Evolutionary conservation across 192 early-diverging fungal species (phyloP).

Genomic region (Backusella westeae): DNA sequence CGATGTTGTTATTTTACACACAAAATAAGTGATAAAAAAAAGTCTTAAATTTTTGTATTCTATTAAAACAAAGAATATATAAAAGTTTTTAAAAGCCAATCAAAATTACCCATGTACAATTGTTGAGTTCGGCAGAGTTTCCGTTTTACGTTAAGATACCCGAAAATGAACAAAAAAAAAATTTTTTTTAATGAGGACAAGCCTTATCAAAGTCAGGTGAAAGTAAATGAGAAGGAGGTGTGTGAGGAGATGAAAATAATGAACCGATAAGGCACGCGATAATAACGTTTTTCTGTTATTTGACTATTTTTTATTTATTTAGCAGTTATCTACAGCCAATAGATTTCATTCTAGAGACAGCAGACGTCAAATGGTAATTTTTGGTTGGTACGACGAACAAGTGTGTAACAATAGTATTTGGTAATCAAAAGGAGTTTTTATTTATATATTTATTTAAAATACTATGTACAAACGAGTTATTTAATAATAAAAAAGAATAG

Average conservation of each 20-base stretch:
- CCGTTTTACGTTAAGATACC: neutral
- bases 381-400: neutral
- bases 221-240: neutral
- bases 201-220: conserved; percentile 4
- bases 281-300: neutral
- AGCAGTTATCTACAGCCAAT: conserved; percentile 2
- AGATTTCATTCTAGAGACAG: neutral
- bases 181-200: neutral
- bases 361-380: conserved; percentile 1
- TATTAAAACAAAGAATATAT: neutral
- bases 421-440: conserved; percentile 4
- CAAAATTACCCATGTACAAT: conserved; percentile 2
- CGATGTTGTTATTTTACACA: too few relatives aligned
- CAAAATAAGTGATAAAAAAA: neutral
- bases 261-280: neutral
- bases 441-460: conserved; percentile 6
- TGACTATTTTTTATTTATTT: neutral
- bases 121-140: conserved; percentile 1
- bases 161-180: neutral
- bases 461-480: conserved; percentile 1
- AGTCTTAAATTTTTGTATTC: neutral
- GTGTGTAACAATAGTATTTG: neutral
- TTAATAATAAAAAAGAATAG: neutral
- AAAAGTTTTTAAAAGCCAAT: neutral
- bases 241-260: neutral